Percentiles rank a stretch among this genome's conserved stretches.
These are phyloP conservation scores for Monosporascus sp. DNA, from an alignment of 2,329 filamentous ascomycete genomes.

Conservation along the genomic window DNA sequence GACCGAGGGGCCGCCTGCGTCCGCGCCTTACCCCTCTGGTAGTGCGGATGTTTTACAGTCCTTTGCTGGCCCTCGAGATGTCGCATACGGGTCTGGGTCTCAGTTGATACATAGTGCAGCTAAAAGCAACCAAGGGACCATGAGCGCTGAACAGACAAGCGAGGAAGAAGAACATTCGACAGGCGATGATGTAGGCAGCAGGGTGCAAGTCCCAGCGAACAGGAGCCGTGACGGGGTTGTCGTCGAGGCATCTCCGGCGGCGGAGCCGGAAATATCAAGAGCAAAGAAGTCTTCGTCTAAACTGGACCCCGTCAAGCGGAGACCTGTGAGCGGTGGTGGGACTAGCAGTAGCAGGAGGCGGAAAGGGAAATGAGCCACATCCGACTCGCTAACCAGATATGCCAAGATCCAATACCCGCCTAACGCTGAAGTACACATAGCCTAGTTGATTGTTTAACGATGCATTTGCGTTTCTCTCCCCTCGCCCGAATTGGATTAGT, in stretches of 20 bases:
- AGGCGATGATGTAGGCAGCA: slow-evolving; percentile 19
- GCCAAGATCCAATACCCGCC: slow-evolving; percentile 8
- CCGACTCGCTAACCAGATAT: slow-evolving; percentile 4
- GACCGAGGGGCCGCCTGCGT: slow-evolving; percentile 33
- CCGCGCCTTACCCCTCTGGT: slow-evolving; percentile 28
- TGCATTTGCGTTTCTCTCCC: slow-evolving; percentile 3
- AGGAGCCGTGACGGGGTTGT: slow-evolving; percentile 33
- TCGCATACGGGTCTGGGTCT: slow-evolving; percentile 7
- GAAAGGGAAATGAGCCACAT: slow-evolving; percentile 24
- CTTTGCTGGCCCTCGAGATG: slow-evolving; percentile 28
- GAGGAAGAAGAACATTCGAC: slow-evolving; percentile 27
- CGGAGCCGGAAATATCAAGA: slow-evolving; percentile 23
- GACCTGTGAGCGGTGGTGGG: slow-evolving; percentile 23
- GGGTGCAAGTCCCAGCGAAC: slow-evolving; percentile 19
- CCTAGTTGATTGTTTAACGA: slow-evolving; percentile 7
- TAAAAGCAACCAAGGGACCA: slow-evolving; percentile 28
- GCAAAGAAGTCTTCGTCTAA: slow-evolving; percentile 35
- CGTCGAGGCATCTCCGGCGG: slow-evolving; percentile 27
- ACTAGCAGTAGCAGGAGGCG: slow-evolving; percentile 17
- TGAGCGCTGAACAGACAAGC: slow-evolving; percentile 30
- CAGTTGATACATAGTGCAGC: slow-evolving; percentile 21
- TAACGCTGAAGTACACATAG: slow-evolving; percentile 16
- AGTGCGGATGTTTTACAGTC: slow-evolving; percentile 31
- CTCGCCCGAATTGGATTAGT: not conserved
- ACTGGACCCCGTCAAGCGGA: slow-evolving; percentile 31